phyloP scores from a whole-genome alignment of 2,329 filamentous ascomycete species.

The Calonectria montana region DNA sequence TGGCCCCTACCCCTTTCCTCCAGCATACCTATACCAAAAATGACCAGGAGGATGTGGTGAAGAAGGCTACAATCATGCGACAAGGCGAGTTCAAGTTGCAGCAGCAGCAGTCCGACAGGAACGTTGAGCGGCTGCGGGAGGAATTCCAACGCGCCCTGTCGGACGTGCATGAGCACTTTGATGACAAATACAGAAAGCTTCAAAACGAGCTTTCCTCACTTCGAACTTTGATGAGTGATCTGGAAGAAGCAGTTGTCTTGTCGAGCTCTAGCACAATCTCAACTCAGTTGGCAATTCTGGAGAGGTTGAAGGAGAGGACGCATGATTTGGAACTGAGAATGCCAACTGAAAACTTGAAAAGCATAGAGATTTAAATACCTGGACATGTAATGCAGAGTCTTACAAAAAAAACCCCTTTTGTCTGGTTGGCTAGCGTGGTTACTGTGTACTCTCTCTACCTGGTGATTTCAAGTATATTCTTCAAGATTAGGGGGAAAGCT shows the following conservation, averaged over 20 bases:
- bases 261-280: background rate
- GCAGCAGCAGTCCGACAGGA: background rate
- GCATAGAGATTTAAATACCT: background rate
- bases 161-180: background rate
- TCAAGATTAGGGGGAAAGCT: no score
- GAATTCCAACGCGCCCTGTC: background rate
- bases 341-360: background rate
- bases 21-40: background rate
- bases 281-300: background rate
- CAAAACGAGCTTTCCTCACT: background rate
- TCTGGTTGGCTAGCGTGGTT: background rate
- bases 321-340: background rate
- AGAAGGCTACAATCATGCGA: background rate
- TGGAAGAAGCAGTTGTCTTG: background rate
- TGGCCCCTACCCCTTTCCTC: background rate
- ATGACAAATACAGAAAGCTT: background rate
- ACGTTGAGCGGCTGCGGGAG: background rate
- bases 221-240: background rate
- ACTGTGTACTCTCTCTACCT: background rate
- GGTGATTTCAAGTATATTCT: no score
- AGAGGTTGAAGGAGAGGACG: background rate
- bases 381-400: background rate
- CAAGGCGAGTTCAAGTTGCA: background rate
- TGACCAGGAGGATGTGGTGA: background rate
- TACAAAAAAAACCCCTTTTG: background rate